Evolutionary conservation across 2,329 filamentous ascomycete genomes (phyloP), one percentile per base, ranked within the genome.

Genomic region (Apiospora koreana): DNA sequence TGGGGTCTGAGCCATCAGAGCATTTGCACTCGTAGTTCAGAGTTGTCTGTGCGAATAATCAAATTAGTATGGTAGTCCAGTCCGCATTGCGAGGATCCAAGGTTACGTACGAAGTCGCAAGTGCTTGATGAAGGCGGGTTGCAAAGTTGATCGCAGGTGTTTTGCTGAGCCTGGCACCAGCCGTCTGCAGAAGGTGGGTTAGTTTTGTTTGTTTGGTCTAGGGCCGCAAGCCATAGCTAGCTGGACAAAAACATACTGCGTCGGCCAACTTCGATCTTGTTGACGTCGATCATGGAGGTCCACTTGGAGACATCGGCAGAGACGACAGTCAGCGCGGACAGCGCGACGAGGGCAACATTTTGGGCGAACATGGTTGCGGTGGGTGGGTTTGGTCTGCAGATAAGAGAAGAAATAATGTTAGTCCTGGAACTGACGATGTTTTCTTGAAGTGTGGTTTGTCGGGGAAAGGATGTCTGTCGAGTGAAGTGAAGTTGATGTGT

Each of bases 101-200:
- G 58, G 65, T 62, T 54, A 78, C 86, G 73, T 80, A 89, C 87
- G 70, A 80, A 73, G 25, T 79, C 73, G 77, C 87, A 89, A 69
- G 76, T 74, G 77, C 89, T 88, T 68, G 72, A 72, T 7, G 77
- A 73, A 25, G 81, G 77, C 68, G 76, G 73, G 68, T 77, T 77
- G 80, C 87, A 89, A 50, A 89, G 83, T 31, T 79, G 79, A 65
- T 72, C 72, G 80, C 87, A 89, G 48, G 83, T 85, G 78, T 87
- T 84, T 71, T 78, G 79, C 81, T 89, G 81, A 54, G 82, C 86
- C 68, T 76, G 77, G 78, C 87, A 89, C 87, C 87, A 89, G 23
- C 75, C 69, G 65, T 84, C 87, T 88, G 72, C 42, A 50, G 58
- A n/a, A 50, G 70, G 38, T 67, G 25, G n/a, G 73, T 77, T 65